Evolutionary conservation across 192 early-diverging fungal species (phyloP).

Genomic region (Backusella westeae): DNA sequence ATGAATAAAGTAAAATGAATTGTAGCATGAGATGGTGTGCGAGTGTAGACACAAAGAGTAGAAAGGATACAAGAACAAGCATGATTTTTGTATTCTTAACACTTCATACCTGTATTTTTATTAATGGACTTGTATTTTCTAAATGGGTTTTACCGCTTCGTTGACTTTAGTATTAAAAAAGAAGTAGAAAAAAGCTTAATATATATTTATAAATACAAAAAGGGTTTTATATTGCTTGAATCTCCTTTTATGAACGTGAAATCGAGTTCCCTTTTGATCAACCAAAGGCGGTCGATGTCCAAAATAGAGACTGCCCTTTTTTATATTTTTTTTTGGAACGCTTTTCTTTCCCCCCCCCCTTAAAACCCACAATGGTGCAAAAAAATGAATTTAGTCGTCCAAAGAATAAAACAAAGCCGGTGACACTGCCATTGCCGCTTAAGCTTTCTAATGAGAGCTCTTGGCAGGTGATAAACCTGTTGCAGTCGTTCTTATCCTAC

Average conservation of each 20-base stretch:
- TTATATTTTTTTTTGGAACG: background rate
- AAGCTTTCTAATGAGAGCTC: background rate
- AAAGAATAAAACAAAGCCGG: background rate
- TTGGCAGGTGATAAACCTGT: background rate
- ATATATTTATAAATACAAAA: background rate
- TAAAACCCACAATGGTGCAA: background rate
- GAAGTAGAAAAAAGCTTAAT: background rate
- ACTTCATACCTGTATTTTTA: background rate
- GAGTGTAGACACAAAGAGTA: background rate
- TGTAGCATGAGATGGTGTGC: background rate
- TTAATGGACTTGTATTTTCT: background rate
- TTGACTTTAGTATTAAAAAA: background rate
- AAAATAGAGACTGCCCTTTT: background rate
- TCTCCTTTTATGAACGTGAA: background rate
- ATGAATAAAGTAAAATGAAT: background rate
- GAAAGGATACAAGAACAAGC: background rate
- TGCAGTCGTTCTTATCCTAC: background rate
- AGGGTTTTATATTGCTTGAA: background rate
- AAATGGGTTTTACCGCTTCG: background rate
- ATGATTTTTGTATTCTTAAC: background rate
- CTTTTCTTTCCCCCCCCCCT: background rate
- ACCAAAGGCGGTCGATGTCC: background rate
- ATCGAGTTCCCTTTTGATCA: background rate
- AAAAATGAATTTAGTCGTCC: background rate
- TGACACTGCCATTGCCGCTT: background rate